phyloP scores from a whole-genome alignment of 805 yeast genomes.

The Ogataea allantospora region DNA sequence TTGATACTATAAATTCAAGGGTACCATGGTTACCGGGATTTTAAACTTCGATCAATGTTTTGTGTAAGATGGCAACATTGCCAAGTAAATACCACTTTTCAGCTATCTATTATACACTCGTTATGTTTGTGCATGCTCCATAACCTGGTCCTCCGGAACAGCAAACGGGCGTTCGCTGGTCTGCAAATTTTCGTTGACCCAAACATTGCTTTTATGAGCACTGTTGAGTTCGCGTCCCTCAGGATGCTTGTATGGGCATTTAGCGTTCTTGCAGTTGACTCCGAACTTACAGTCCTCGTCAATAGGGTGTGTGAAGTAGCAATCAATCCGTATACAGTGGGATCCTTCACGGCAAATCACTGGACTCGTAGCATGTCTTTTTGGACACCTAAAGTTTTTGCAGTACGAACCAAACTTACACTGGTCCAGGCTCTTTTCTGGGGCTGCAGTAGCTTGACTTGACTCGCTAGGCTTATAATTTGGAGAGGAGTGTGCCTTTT shows the following conservation, averaged over 20 bases:
- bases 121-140: slow-evolving; percentile 55
- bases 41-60: no score
- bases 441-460: slow-evolving; percentile 15
- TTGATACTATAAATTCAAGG: not conserved
- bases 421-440: slow-evolving; percentile 65
- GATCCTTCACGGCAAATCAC: slow-evolving; percentile 81
- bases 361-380: slow-evolving; percentile 76
- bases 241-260: slow-evolving; percentile 79
- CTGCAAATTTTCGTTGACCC: slow-evolving; percentile 33
- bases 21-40: no score
- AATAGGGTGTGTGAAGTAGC: slow-evolving; percentile 80
- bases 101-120: slow-evolving; percentile 10
- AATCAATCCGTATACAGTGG: slow-evolving; percentile 74
- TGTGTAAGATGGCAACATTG: not conserved
- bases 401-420: slow-evolving; percentile 80
- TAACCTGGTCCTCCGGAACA: slow-evolving; percentile 67
- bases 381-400: slow-evolving; percentile 74
- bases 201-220: slow-evolving; percentile 31
- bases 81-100: not conserved
- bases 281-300: slow-evolving; percentile 81
- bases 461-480: slow-evolving; percentile 35
- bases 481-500: slow-evolving; percentile 82
- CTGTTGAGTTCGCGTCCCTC: slow-evolving; percentile 54
- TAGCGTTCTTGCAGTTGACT: slow-evolving; percentile 64
- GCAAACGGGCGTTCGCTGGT: slow-evolving; percentile 72